A percentile compares a stretch with the other conserved stretches of the same genome.
Evolutionary conservation across 257 asterid genomes (phyloP).

Genomic region (Solanum sitiens): DNA sequence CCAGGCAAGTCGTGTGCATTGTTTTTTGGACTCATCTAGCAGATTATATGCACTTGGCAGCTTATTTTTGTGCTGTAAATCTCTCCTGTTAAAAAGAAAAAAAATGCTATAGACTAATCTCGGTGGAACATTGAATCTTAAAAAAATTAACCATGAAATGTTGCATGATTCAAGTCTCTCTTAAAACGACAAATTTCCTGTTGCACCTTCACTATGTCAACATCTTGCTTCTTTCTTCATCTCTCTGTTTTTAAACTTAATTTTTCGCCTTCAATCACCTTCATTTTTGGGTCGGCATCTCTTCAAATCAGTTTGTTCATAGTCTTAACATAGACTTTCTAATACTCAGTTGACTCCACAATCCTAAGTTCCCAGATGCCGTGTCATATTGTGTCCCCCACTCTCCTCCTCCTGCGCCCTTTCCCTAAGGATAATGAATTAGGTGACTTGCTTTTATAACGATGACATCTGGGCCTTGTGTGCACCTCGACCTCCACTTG

Average conservation of each 20-base stretch:
- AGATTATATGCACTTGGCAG: not conserved
- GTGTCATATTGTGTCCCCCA: not conserved
- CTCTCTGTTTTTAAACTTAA: not conserved
- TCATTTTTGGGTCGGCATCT: not conserved
- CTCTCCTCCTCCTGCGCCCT: not conserved
- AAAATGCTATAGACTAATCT: not conserved
- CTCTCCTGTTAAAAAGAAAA: not conserved
- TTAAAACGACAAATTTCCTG: not conserved
- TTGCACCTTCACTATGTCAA: not conserved
- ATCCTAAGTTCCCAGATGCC: not conserved
- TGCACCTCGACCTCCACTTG: not conserved
- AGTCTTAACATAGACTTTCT: not conserved
- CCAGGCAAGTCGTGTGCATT: conserved; percentile 50
- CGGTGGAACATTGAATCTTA: not conserved
- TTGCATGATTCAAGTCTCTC: not conserved
- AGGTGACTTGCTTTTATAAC: not conserved
- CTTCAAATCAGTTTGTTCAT: not conserved
- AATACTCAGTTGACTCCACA: not conserved
- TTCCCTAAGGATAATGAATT: not conserved
- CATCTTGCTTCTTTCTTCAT: not conserved
- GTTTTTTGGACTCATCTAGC: not conserved
- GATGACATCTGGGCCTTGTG: not conserved
- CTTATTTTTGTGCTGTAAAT: not conserved
- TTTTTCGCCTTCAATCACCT: not conserved
- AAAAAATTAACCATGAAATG: not conserved